These are phyloP conservation scores for Physcomitrium patens DNA, from an alignment of 225 moss, liverwort and hornwort species.

Conservation along the genomic window DNA sequence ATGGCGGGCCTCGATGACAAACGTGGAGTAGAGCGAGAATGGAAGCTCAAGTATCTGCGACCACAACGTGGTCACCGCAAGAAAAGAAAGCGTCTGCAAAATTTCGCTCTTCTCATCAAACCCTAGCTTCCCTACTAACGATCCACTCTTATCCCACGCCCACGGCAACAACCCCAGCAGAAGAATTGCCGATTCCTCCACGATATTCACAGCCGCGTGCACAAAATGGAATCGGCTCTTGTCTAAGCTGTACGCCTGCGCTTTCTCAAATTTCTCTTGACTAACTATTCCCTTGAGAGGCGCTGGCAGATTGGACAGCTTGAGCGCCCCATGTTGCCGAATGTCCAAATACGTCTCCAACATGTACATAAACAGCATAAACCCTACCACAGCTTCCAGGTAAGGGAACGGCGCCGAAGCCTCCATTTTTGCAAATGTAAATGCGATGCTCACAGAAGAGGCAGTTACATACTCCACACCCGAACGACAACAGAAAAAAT, in stretches of 20 bases:
- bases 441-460: neutral
- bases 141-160: slow-evolving; percentile 73
- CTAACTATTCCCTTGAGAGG: slow-evolving; percentile 86
- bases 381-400: slow-evolving; percentile 78
- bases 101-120: slow-evolving; percentile 77
- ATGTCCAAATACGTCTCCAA: slow-evolving; percentile 96
- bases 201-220: slow-evolving; percentile 81
- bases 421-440: slow-evolving; percentile 29
- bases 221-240: slow-evolving; percentile 93
- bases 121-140: slow-evolving; percentile 58
- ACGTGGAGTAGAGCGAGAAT: slow-evolving; percentile 87
- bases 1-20: slow-evolving; percentile 93
- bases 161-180: slow-evolving; percentile 76
- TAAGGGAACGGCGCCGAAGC: slow-evolving; percentile 53
- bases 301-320: slow-evolving; percentile 68
- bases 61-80: slow-evolving; percentile 83
- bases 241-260: slow-evolving; percentile 90
- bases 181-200: slow-evolving; percentile 81
- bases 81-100: slow-evolving; percentile 82
- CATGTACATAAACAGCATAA: slow-evolving; percentile 91
- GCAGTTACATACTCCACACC: slow-evolving; percentile 28
- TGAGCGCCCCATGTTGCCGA: slow-evolving; percentile 83
- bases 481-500: too few species aligned
- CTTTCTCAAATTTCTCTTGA: slow-evolving; percentile 92
- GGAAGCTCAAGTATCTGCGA: slow-evolving; percentile 93